Evolutionary conservation across 2,329 filamentous ascomycete species (phyloP).

Genomic region (Hirsutella minnesotensis): DNA sequence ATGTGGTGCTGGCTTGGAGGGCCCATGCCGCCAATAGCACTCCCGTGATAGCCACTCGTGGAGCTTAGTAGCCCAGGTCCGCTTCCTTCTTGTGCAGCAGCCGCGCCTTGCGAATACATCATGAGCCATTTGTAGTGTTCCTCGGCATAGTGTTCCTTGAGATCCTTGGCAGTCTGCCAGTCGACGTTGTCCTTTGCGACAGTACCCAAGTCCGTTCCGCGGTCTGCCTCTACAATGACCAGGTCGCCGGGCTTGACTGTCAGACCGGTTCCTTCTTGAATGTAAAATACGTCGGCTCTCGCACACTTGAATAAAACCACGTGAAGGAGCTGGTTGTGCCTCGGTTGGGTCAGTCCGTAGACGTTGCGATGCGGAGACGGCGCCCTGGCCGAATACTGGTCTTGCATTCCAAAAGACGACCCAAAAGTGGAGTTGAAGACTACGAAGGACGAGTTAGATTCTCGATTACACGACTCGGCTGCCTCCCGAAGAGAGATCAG

Average conservation of each 20-base stretch:
- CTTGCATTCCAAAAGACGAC: slow-evolving; percentile 32
- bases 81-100: slow-evolving; percentile 46
- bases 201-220: slow-evolving; percentile 88
- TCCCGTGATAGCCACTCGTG: slow-evolving; percentile 51
- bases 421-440: slow-evolving; percentile 28
- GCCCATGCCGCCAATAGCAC: slow-evolving; percentile 68
- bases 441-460: slow-evolving; percentile 14
- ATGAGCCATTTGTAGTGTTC: slow-evolving; percentile 98
- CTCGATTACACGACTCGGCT: slow-evolving; percentile 15
- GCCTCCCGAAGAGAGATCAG: slow-evolving; percentile 1
- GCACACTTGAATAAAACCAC: slow-evolving; percentile 96
- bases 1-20: slow-evolving; percentile 61
- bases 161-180: slow-evolving; percentile 74
- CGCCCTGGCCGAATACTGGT: slow-evolving; percentile 35
- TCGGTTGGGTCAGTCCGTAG: slow-evolving; percentile 48
- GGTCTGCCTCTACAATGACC: slow-evolving; percentile 95
- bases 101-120: slow-evolving; percentile 86
- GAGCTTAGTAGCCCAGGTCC: slow-evolving; percentile 52
- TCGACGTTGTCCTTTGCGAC: slow-evolving; percentile 82
- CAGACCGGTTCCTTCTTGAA: slow-evolving; percentile 88
- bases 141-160: slow-evolving; percentile 84
- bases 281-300: slow-evolving; percentile 90
- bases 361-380: slow-evolving; percentile 50
- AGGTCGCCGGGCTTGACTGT: slow-evolving; percentile 84
- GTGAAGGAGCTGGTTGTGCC: slow-evolving; percentile 62